These are phyloP conservation scores for Dictyostelium intermedium DNA, from an alignment of 78 protist species.

Conservation along the genomic window DNA sequence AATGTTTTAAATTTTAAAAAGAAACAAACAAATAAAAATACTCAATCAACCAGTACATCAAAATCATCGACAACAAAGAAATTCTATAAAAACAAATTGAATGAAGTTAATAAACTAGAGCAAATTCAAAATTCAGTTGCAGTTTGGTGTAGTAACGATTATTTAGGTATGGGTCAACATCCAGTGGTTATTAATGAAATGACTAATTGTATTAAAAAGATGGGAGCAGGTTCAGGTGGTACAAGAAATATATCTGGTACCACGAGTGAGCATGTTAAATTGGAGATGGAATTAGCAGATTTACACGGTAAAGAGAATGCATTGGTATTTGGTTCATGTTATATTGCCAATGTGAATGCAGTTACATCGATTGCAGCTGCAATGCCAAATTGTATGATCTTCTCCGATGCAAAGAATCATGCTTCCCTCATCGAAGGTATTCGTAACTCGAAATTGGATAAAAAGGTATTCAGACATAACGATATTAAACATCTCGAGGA, in stretches of 20 bases:
- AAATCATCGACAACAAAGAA: neutral
- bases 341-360: conserved; percentile 93
- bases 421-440: conserved; percentile 95
- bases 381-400: conserved; percentile 83
- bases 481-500: conserved; percentile 91
- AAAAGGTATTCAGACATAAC: conserved; percentile 91
- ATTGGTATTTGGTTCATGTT: conserved; percentile 86
- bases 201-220: conserved; percentile 74
- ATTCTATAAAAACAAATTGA: neutral
- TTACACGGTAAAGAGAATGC: conserved; percentile 84
- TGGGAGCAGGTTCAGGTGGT: conserved; percentile 97
- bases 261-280: conserved; percentile 74
- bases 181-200: conserved; percentile 76
- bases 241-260: conserved; percentile 96
- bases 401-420: conserved; percentile 93
- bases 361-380: conserved; percentile 82
- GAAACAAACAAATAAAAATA: neutral
- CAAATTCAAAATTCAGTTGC: conserved; percentile 53
- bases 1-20: neutral
- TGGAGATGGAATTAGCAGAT: conserved; percentile 91
- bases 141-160: conserved; percentile 96
- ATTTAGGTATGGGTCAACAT: conserved; percentile 92
- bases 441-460: conserved; percentile 74
- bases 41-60: neutral
- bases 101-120: neutral